Evolutionary conservation across 1,284 basidiomycete species (phyloP).

Genomic region (Puccinia polysora): DNA sequence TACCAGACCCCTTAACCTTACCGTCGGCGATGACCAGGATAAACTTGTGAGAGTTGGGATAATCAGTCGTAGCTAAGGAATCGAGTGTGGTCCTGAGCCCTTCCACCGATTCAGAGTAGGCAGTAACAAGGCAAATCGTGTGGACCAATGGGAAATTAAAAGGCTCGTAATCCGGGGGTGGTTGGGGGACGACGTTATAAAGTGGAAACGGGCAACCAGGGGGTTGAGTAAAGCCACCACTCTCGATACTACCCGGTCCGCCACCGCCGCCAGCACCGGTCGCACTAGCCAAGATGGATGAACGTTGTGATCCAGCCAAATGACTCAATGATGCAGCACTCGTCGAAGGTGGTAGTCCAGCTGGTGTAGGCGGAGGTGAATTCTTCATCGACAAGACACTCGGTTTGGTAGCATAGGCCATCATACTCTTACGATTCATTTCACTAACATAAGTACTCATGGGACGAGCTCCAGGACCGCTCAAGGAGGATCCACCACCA

Average conservation of each 20-base stretch:
- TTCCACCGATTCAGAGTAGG: constrained; percentile 95
- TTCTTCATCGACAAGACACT: constrained; percentile 21
- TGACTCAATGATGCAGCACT: constrained; percentile 41
- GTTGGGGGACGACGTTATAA: constrained; percentile 84
- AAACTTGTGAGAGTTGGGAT: constrained; percentile 95
- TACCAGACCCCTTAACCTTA: constrained; percentile 93
- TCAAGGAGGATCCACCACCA: not conserved
- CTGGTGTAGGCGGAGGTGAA: constrained; percentile 35
- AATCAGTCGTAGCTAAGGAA: constrained; percentile 95
- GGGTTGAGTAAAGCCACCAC: constrained; percentile 42
- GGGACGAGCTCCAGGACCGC: constrained; percentile 17
- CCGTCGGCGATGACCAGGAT: constrained; percentile 95
- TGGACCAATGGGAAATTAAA: constrained; percentile 94
- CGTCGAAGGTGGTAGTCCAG: constrained; percentile 9
- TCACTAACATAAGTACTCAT: constrained; percentile 59
- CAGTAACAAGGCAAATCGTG: constrained; percentile 92
- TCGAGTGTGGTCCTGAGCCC: constrained; percentile 95
- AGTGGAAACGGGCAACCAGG: constrained; percentile 79
- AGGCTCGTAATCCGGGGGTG: constrained; percentile 81
- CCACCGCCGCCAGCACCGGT: constrained; percentile 18
- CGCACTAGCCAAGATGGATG: constrained; percentile 14
- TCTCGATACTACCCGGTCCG: constrained; percentile 20
- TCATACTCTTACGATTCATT: constrained; percentile 46
- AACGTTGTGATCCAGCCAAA: constrained; percentile 28
- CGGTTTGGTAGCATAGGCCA: constrained; percentile 9